Evolutionary conservation across 495 filamentous ascomycete genomes (phyloP), one percentile per base, ranked within the genome.

Genomic region (Hypoxylon trugodes): DNA sequence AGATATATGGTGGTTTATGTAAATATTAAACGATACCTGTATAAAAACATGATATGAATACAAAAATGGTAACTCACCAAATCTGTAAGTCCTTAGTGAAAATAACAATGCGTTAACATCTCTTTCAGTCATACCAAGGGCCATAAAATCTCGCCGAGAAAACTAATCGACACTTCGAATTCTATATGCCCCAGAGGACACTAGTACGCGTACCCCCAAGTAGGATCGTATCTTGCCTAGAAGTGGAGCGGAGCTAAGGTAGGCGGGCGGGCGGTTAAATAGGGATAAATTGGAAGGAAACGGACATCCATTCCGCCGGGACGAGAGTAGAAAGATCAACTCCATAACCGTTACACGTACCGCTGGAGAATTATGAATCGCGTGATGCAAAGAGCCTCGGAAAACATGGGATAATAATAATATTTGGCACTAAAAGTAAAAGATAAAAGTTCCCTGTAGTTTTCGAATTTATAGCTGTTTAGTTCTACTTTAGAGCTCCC

Each of bases 241-340:
- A 48, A 42, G 47, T 65, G 54, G 55, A 35, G 51, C 55, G 42
- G 15, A 51, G 32, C 62, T 60, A 65, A 60, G 32, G 53, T 21
- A 47, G 40, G 25, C 25, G 22, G 16, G 24, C 50, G 56, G 64
- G 61, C 77, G 77, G 77, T 69, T 80, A 80, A 80, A 80, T 80
- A 71, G 72, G 77, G 77, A 73, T 79, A 79, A 80, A 80, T 77
- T 51, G 64, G 21, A 21, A 60, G 43, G 37, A 37, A 35, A 37
- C 65, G 65, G 66, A 56, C 48, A 48, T 62, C 69, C 69, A 69
- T 68, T 59, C 65, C 61, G 49, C 52, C 60, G 64, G 53, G 33
- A 60, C 43, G 50, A 70, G 59, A 48, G 28, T 16, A 45, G 36
- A 51, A 13, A 18, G 42, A 52, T 47, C 30, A 18, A 46, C 47